Evolutionary conservation across 2,329 filamentous ascomycete genomes (phyloP), one percentile per base, ranked within the genome.

Genomic region (Aspergillus thermomutatus): DNA sequence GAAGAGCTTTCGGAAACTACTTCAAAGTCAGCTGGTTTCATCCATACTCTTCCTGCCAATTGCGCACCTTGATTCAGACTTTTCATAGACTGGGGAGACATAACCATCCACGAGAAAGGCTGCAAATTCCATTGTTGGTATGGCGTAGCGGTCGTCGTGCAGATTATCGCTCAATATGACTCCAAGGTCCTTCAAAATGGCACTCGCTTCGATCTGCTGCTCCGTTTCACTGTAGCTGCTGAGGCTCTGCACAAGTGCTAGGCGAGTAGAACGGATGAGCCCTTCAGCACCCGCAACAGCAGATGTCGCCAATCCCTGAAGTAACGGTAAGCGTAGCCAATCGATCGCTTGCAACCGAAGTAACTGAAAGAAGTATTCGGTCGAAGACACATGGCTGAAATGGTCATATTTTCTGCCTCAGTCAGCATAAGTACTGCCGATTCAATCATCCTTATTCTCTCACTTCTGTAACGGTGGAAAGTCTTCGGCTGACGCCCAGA

Each of bases 91-190:
- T 14, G 60, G 49, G 19, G 52, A 50, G n/a, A 72, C 56, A 64
- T 77, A 72, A 61, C 79, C 82, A 75, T 92, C 86, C 71, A 95
- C 82, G 31, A 97, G 75, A 65, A 94, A 95, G 0, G 87, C 87
- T 1, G 89, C 69, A 3, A 92, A 83, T 65, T 96, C 91, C 3
- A 99, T 78, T 1, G 88, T 83, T 0, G 92, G 89, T 23, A 94
- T 82, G 0, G 90, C 72, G 46, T 92, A 81, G 27, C 91, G 83
- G 66, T 96, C 91, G 57, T 87, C 74, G 49, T 69, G 78, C 43
- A 83, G 77, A 53, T 80, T 80, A 1, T 70, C 69, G 57, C 77
- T 79, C 19, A 90, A 71, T 53, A 88, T 84, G 17, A 77, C 70
- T 0, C 82, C 62, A 14, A 91, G 73, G 3, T 83, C 79, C 8